phyloP scores from a whole-genome alignment of 257 asterid species.

The Solanum peruvianum region DNA sequence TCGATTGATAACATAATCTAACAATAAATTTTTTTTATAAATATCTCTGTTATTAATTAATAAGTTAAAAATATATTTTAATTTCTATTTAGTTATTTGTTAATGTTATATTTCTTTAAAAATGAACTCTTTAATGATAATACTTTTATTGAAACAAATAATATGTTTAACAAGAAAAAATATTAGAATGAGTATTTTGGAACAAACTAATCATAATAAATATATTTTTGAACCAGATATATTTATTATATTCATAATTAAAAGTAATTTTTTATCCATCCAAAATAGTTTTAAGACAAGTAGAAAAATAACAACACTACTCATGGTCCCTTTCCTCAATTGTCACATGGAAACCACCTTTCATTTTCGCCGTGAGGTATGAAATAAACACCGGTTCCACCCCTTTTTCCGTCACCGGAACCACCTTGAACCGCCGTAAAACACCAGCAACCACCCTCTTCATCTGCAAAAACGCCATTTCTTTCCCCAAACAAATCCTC shows the following conservation, averaged over 20 bases:
- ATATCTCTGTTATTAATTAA: too few species aligned
- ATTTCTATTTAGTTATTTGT: too few species aligned
- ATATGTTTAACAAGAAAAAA: too few species aligned
- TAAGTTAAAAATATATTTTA: too few species aligned
- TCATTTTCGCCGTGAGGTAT: slow-evolving; percentile 30
- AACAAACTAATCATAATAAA: too few species aligned
- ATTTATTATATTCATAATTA: too few species aligned
- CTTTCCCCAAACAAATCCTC: background rate
- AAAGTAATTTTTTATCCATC: too few species aligned
- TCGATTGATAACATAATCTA: fast-evolving
- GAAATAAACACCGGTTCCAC: slow-evolving; percentile 1
- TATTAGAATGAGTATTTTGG: background rate
- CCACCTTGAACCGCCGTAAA: background rate
- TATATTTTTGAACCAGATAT: too few species aligned
- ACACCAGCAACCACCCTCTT: background rate
- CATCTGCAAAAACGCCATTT: background rate
- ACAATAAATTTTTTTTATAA: too few species aligned
- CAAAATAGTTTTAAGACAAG: background rate
- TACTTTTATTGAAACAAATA: too few species aligned
- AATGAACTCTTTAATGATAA: background rate
- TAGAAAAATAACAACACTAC: too few species aligned
- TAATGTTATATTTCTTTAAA: too few species aligned
- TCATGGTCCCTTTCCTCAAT: slow-evolving; percentile 11
- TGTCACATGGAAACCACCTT: slow-evolving; percentile 37
- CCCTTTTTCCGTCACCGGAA: background rate